Evolutionary conservation across 2,329 filamentous ascomycete species (phyloP).

Genomic region (Purpureocillium lavendulum): DNA sequence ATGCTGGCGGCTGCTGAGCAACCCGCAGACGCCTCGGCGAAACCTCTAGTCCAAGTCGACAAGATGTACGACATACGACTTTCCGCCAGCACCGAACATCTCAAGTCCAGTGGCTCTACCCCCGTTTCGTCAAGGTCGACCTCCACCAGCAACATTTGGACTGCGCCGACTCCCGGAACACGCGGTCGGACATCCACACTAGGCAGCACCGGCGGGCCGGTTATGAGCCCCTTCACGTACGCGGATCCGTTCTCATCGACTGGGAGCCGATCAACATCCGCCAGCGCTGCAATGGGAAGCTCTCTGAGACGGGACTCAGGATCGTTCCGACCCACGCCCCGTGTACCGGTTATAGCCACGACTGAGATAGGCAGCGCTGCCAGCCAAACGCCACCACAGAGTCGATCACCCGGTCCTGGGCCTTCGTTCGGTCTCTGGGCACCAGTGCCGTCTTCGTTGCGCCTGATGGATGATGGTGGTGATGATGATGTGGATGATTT

Average conservation of each 20-base stretch:
- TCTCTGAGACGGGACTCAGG: conserved; percentile 20
- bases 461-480: conserved; percentile 35
- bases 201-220: conserved; percentile 9
- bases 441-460: conserved; percentile 28
- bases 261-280: conserved; percentile 36
- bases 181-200: conserved; percentile 28
- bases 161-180: conserved; percentile 8
- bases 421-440: conserved; percentile 23
- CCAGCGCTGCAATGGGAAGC: conserved; percentile 25
- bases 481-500: conserved; percentile 42
- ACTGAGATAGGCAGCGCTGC: conserved; percentile 7
- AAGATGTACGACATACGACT: conserved; percentile 66
- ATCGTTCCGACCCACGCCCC: conserved; percentile 16
- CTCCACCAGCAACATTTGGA: conserved; percentile 23
- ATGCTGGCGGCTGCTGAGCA: conserved; percentile 19
- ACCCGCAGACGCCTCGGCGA: conserved; percentile 11
- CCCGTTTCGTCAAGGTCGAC: conserved; percentile 23
- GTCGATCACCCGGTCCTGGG: conserved; percentile 11
- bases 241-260: conserved; percentile 31
- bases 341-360: conserved; percentile 8
- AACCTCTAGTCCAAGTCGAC: conserved; percentile 36
- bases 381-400: conserved; percentile 10
- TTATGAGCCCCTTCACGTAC: conserved; percentile 29
- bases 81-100: conserved; percentile 67
- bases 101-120: conserved; percentile 38